A percentile compares a stretch with the other conserved stretches of the same genome.
Evolutionary conservation across 768 basidiomycete species (phyloP).

Genomic region (Paxillus involutus): DNA sequence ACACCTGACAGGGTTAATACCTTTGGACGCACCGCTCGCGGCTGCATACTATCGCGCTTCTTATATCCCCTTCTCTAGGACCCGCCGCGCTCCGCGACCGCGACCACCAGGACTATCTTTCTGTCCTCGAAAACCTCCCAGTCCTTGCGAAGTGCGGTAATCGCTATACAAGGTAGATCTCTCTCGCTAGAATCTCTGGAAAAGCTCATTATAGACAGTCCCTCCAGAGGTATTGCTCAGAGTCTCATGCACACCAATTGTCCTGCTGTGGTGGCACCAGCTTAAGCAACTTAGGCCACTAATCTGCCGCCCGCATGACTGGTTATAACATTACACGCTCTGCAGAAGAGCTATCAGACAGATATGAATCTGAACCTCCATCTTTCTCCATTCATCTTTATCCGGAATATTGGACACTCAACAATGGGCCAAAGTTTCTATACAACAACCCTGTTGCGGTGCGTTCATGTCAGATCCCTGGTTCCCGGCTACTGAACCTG

Average conservation of each 20-base stretch:
- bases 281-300: conserved; percentile 11
- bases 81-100: not conserved
- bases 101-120: not conserved
- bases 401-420: conserved; percentile 80
- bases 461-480: conserved; percentile 10
- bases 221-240: not conserved
- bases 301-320: conserved; percentile 46
- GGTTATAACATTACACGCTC: conserved; percentile 74
- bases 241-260: conserved; percentile 3
- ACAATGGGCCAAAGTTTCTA: conserved; percentile 77
- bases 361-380: conserved; percentile 54
- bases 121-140: not conserved
- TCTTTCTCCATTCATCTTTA: conserved; percentile 81
- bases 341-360: conserved; percentile 56
- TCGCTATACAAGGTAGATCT: not conserved
- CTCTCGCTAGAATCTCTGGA: not conserved
- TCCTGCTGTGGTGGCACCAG: conserved; percentile 3
- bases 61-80: too few species aligned
- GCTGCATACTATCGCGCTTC: too few species aligned
- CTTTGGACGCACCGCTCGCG: not conserved
- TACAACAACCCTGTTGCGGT: conserved; percentile 78
- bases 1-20: not conserved
- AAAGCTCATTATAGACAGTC: not conserved
- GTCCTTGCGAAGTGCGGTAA: not conserved
- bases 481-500: conserved; percentile 3